These are phyloP conservation scores for Isoetes taiwanensis DNA, from an alignment of 75 land plant species.

Conservation along the genomic window DNA sequence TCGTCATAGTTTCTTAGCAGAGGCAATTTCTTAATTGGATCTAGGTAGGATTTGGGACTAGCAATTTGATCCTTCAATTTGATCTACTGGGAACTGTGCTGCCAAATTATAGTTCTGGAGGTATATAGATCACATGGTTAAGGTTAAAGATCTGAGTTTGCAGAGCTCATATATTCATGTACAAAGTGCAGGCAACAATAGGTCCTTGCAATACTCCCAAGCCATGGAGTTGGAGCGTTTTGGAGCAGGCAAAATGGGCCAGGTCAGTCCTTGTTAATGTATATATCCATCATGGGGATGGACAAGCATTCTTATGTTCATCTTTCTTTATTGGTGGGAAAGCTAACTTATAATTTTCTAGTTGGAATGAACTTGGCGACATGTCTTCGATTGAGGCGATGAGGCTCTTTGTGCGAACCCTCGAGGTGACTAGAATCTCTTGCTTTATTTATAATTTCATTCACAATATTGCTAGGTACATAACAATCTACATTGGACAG, in stretches of 20 bases:
- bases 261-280: conserved; percentile 36
- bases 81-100: background rate
- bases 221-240: conserved; percentile 70
- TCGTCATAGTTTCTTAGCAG: background rate
- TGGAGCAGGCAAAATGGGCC: conserved; percentile 79
- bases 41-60: background rate
- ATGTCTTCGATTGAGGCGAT: conserved; percentile 93
- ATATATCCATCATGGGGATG: too few relatives aligned
- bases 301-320: too few relatives aligned
- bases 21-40: background rate
- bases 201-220: conserved; percentile 78
- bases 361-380: conserved; percentile 71
- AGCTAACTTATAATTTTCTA: conserved; percentile 15
- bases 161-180: background rate
- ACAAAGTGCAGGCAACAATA: conserved; percentile 66
- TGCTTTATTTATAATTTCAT: background rate
- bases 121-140: background rate
- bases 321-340: background rate
- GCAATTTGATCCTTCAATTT: background rate
- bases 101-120: background rate
- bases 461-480: background rate
- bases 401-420: conserved; percentile 88
- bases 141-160: background rate
- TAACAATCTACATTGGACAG: conserved; percentile 18
- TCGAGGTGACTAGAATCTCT: conserved; percentile 44